phyloP scores from a whole-genome alignment of 805 yeast genomes.

The Candida corydali region DNA sequence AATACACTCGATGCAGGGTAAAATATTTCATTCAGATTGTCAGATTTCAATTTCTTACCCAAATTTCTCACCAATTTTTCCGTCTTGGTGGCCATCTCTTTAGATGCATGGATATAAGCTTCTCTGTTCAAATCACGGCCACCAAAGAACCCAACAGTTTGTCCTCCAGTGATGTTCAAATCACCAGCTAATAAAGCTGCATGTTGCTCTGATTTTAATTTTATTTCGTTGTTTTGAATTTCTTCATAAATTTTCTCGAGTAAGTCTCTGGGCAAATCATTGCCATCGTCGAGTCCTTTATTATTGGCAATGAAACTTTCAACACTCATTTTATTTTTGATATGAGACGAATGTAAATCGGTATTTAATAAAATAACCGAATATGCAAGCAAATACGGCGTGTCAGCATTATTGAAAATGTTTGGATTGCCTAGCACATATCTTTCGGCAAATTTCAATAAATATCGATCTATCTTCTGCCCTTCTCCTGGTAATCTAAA shows the following conservation, averaged over 20 bases:
- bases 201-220: slow-evolving; percentile 88
- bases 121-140: slow-evolving; percentile 68
- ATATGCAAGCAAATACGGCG: slow-evolving; percentile 88
- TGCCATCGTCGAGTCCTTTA: slow-evolving; percentile 88
- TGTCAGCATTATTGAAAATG: slow-evolving; percentile 87
- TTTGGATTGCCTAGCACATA: slow-evolving; percentile 84
- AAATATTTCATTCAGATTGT: slow-evolving; percentile 44
- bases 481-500: slow-evolving; percentile 98
- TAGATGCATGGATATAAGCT: slow-evolving; percentile 89
- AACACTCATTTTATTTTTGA: slow-evolving; percentile 80
- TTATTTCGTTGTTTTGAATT: slow-evolving; percentile 80
- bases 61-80: slow-evolving; percentile 73
- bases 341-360: slow-evolving; percentile 86
- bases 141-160: slow-evolving; percentile 57
- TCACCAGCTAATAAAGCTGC: slow-evolving; percentile 79
- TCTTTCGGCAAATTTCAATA: slow-evolving; percentile 95
- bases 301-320: slow-evolving; percentile 86
- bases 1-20: slow-evolving; percentile 84
- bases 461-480: slow-evolving; percentile 92
- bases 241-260: slow-evolving; percentile 70
- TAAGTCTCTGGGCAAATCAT: slow-evolving; percentile 72
- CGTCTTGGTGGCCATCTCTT: slow-evolving; percentile 84
- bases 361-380: slow-evolving; percentile 92
- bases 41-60: slow-evolving; percentile 42
- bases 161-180: slow-evolving; percentile 25